phyloP scores from a whole-genome alignment of 2,329 filamentous ascomycete species.

The Pseudogymnoascus sp. region DNA sequence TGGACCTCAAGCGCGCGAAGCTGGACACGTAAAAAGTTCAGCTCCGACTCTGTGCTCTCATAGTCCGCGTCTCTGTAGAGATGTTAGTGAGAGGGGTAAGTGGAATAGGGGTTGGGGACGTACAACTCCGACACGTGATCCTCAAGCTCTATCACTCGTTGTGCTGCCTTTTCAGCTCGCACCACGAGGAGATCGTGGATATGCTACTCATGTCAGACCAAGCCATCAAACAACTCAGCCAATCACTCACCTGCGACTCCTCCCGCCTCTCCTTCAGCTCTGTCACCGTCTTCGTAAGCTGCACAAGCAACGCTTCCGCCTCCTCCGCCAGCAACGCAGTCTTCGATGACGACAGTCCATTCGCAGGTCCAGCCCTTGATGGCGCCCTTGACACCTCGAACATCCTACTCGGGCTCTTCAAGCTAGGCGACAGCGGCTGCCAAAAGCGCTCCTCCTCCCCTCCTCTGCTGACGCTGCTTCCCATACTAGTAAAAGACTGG shows the following conservation, averaged over 20 bases:
- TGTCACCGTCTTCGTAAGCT: constrained; percentile 42
- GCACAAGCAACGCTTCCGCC: constrained; percentile 41
- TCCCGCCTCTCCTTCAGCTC: constrained; percentile 49
- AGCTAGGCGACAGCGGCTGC: constrained; percentile 21
- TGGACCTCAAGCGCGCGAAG: constrained; percentile 56
- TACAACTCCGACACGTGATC: constrained; percentile 51
- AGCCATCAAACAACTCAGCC: background rate
- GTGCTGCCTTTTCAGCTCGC: constrained; percentile 48
- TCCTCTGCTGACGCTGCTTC: constrained; percentile 17
- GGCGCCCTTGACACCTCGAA: background rate
- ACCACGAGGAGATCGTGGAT: constrained; percentile 54
- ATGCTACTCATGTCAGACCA: constrained; percentile 35
- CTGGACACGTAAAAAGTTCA: constrained; percentile 54
- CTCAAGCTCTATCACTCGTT: constrained; percentile 54
- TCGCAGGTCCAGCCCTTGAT: background rate
- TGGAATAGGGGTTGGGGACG: constrained; percentile 15
- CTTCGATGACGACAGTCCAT: background rate
- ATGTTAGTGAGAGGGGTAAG: background rate
- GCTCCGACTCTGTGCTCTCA: constrained; percentile 50
- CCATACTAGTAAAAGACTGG: constrained; percentile 10
- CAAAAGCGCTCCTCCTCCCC: constrained; percentile 19
- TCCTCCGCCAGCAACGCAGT: constrained; percentile 32
- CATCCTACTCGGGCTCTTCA: background rate
- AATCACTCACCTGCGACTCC: constrained; percentile 45
- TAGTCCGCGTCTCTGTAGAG: constrained; percentile 45